phyloP scores from a whole-genome alignment of 1,284 basidiomycete genomes.

The Agaricales sp. region DNA sequence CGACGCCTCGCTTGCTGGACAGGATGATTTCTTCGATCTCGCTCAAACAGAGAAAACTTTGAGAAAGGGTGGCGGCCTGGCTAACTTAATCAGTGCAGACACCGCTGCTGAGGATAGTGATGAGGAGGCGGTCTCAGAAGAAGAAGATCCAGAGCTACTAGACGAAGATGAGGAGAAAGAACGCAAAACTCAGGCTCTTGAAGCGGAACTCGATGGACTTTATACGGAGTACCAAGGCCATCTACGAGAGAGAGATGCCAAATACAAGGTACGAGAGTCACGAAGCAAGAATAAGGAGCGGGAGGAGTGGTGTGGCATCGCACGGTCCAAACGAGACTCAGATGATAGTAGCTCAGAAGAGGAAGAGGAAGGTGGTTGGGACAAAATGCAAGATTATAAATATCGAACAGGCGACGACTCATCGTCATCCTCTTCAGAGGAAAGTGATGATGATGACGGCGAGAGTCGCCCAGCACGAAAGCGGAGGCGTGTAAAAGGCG shows the following conservation, averaged over 20 bases:
- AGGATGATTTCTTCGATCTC: slow-evolving; percentile 84
- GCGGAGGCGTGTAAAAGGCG: slow-evolving; percentile 28
- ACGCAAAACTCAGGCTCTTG: slow-evolving; percentile 54
- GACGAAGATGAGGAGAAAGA: slow-evolving; percentile 69
- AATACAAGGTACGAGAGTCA: slow-evolving; percentile 82
- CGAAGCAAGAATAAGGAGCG: slow-evolving; percentile 65
- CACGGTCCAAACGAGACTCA: slow-evolving; percentile 30
- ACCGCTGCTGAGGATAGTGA: slow-evolving; percentile 34
- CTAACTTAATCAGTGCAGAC: slow-evolving; percentile 31
- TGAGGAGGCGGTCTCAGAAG: slow-evolving; percentile 27
- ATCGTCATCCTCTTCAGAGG: slow-evolving; percentile 47
- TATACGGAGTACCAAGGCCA: slow-evolving; percentile 86
- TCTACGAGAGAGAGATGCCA: slow-evolving; percentile 79
- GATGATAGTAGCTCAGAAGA: slow-evolving; percentile 36
- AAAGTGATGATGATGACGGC: slow-evolving; percentile 37
- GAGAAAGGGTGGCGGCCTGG: slow-evolving; percentile 37
- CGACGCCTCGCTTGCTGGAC: slow-evolving; percentile 64
- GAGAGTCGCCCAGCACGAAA: slow-evolving; percentile 20
- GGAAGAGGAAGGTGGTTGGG: slow-evolving; percentile 68
- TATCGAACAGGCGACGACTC: slow-evolving; percentile 43
- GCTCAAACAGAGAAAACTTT: slow-evolving; percentile 47
- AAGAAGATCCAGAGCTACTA: slow-evolving; percentile 35
- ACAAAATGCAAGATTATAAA: slow-evolving; percentile 57
- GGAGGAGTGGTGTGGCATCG: slow-evolving; percentile 74
- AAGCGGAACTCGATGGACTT: slow-evolving; percentile 79